These are phyloP conservation scores for Aspergillus sojae DNA, from an alignment of 2,329 filamentous ascomycete genomes.

Conservation along the genomic window DNA sequence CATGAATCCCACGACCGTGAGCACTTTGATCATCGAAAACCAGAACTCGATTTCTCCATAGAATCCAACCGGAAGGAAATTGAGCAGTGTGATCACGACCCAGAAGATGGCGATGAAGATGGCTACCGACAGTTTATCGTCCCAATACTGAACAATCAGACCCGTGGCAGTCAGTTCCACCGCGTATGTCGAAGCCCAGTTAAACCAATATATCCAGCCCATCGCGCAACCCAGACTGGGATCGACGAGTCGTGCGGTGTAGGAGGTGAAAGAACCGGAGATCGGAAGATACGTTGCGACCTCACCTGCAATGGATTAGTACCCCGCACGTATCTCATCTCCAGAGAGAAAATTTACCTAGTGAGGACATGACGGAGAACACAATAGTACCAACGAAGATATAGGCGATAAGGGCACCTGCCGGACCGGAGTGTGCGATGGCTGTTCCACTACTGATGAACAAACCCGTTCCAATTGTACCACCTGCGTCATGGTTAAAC, in stretches of 20 bases:
- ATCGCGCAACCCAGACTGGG: constrained; percentile 72
- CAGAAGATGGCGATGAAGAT: constrained; percentile 76
- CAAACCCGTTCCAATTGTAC: constrained; percentile 71
- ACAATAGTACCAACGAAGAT: constrained; percentile 70
- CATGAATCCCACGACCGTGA: constrained; percentile 76
- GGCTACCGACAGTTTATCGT: constrained; percentile 60
- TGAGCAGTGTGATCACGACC: constrained; percentile 67
- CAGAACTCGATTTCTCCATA: constrained; percentile 75
- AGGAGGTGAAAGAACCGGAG: constrained; percentile 73
- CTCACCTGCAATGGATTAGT: constrained; percentile 44
- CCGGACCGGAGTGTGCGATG: constrained; percentile 65
- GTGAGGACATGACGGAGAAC: constrained; percentile 70
- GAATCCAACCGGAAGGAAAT: constrained; percentile 69
- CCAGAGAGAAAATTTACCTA: constrained; percentile 29
- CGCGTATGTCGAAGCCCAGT: constrained; percentile 72
- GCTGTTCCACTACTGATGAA: constrained; percentile 69
- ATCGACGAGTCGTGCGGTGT: constrained; percentile 76
- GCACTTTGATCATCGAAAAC: constrained; percentile 73
- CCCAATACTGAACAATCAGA: constrained; percentile 76
- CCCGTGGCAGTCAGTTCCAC: constrained; percentile 71
- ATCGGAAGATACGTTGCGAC: constrained; percentile 79
- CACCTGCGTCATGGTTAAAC: constrained; percentile 38
- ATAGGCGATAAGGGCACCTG: constrained; percentile 67
- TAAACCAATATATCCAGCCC: constrained; percentile 83
- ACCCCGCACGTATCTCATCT: neutral